Base-by-base conservation (phyloP, 176 grass and related monocot species). In the Pharus latifolius region DNA sequence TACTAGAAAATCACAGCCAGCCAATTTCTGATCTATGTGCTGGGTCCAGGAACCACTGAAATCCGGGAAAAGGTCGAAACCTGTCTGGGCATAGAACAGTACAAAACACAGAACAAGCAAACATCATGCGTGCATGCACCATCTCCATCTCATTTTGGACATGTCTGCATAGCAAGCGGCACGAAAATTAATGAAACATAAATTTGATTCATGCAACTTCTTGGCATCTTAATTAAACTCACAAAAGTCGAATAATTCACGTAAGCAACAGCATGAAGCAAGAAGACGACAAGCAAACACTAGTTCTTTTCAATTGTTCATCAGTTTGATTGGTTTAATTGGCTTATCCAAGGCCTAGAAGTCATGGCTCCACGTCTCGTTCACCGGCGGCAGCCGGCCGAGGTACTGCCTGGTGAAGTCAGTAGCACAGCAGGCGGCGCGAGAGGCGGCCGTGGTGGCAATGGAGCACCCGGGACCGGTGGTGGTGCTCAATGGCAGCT, bases 311-410 rank as follows among this genome's bases (percentile, higher is more conserved):
- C 59, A 67, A 44, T 5, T 15, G 10, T 45, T 56, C 17, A 12
- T 29, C 19, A 30, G 38, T 55, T 76, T 54, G n/a, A 23, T 16
- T 28, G 25, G 38, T 55, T 76, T 54, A 14, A 23, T 16, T 28
- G 25, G n/a, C 28, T 65, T 73, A 52, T 37, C 45, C 6, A 16
- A 3, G 33, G 33, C 40, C 54, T 84, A 85, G 66, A 76, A 81
- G 60, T 89, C 59, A 79, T 72, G 66, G 41, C 62, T 78, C 82
- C 78, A 79, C 14, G 78, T 56, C 54, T 75, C 60, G 50, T 49
- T 80, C 52, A 85, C 67, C 64, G 82, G 79, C 15, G 78, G 89
- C 53, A 85, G 53, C 68, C 60, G 75, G 45, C 56, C 55, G 58
- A 75, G 60, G 76, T 70, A 75, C 70, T 75, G 75, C 64, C 50